A percentile compares a stretch with the other conserved stretches of the same genome.
Conservation (phyloP, 2,329 filamentous ascomycete genomes). For the Hymenoscyphus linearis region DNA sequence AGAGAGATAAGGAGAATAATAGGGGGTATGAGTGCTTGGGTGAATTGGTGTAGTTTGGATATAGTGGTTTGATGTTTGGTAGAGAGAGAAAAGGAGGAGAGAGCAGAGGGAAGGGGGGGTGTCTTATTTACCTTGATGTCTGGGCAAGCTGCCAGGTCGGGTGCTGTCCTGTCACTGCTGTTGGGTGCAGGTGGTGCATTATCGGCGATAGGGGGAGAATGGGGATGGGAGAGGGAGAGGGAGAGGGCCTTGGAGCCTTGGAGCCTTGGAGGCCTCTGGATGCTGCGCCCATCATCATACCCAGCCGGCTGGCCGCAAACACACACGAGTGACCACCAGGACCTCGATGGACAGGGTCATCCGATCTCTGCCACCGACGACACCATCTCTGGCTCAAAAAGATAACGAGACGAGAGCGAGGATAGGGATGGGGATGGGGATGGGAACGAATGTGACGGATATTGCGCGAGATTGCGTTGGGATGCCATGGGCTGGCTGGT, state of each 20-base stretch:
- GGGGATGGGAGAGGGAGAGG: not conserved
- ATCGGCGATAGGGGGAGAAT: not conserved
- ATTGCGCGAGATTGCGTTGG: not conserved
- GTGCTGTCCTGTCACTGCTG: not conserved
- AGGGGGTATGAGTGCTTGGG: not conserved
- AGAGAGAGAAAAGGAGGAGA: not conserved
- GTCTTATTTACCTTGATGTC: slow-evolving; percentile 3
- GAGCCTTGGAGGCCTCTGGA: not conserved
- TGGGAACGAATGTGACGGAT: not conserved
- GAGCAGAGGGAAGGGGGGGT: not conserved
- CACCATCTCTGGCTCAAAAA: not conserved
- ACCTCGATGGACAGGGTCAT: slow-evolving; percentile 1
- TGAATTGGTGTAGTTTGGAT: not conserved
- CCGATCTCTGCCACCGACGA: slow-evolving; percentile 1
- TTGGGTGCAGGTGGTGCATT: not conserved
- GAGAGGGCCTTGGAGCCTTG: not conserved
- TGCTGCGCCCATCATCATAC: slow-evolving; percentile 1
- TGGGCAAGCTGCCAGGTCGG: not conserved
- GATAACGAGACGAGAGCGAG: not conserved
- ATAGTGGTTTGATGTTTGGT: not conserved
- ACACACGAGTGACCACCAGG: not conserved
- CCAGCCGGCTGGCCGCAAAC: not conserved
- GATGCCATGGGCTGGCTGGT: not conserved
- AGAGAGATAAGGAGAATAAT: not conserved
- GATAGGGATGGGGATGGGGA: not conserved